These are phyloP conservation scores for Colletotrichum sp. DNA, from an alignment of 2,329 filamentous ascomycete species.

Conservation along the genomic window DNA sequence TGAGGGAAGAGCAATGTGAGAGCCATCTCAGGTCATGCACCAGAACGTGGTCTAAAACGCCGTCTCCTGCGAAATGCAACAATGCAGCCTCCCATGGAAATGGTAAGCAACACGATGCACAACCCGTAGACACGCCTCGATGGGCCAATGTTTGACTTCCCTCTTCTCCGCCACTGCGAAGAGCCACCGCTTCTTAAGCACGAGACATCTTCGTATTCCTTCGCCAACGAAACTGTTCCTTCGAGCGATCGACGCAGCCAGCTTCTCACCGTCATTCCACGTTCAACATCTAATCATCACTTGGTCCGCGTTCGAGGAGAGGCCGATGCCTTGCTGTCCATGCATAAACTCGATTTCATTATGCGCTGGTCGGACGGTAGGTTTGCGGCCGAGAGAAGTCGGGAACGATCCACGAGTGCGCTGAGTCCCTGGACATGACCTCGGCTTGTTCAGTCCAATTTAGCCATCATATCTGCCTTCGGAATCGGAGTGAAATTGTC, in stretches of 20 bases:
- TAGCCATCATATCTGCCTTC: constrained; percentile 97
- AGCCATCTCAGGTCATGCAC: constrained; percentile 55
- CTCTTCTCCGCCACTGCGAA: neutral
- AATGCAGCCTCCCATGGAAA: constrained; percentile 28
- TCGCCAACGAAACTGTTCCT: constrained; percentile 27
- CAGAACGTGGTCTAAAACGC: constrained; percentile 53
- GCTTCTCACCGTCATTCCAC: constrained; percentile 25
- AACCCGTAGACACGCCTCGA: constrained; percentile 2
- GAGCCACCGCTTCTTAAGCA: neutral
- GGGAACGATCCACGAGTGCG: constrained; percentile 19
- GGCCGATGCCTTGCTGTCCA: constrained; percentile 15
- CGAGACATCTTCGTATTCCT: constrained; percentile 6
- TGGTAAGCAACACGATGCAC: constrained; percentile 1
- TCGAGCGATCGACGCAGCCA: constrained; percentile 19
- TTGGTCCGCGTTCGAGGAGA: constrained; percentile 3
- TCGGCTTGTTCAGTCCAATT: constrained; percentile 77
- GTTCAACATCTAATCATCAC: constrained; percentile 18
- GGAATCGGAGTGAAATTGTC: constrained; percentile 90
- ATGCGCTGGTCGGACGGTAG: constrained; percentile 25
- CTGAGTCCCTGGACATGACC: constrained; percentile 32
- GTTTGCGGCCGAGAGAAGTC: constrained; percentile 13
- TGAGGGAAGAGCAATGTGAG: constrained; percentile 40
- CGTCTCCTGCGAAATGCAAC: constrained; percentile 40
- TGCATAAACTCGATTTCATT: constrained; percentile 32
- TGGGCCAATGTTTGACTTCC: neutral